Percentiles rank a stretch among this genome's conserved stretches.
Conservation (phyloP, 257 asterid species). For the Fraxinus excelsior region DNA sequence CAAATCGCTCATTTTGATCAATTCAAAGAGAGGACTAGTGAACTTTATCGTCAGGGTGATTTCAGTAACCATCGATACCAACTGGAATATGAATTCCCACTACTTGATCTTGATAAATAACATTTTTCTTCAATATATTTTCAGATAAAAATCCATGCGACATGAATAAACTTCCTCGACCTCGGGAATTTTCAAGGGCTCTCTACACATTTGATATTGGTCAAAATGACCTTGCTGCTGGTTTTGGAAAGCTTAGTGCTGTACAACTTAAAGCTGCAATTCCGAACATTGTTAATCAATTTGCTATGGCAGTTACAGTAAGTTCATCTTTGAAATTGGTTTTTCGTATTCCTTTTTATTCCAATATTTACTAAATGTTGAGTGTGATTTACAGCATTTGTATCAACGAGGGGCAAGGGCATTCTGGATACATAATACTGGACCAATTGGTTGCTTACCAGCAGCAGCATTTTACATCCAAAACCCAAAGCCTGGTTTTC, state of each 20-base stretch:
- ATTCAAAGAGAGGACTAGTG: slow-evolving; percentile 40
- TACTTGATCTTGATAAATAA: not conserved
- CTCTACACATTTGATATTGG: slow-evolving; percentile 59
- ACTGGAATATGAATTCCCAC: not conserved
- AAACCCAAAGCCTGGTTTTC: slow-evolving; percentile 28
- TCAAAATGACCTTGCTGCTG: slow-evolving; percentile 44
- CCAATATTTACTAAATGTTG: not conserved
- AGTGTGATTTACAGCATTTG: slow-evolving; percentile 30
- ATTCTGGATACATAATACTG: slow-evolving; percentile 59
- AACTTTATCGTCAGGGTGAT: slow-evolving; percentile 45
- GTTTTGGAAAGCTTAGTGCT: slow-evolving; percentile 31
- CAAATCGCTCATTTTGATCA: slow-evolving; percentile 42
- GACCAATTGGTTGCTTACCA: slow-evolving; percentile 61
- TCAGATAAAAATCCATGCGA: slow-evolving; percentile 31
- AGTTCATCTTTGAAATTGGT: slow-evolving; percentile 4
- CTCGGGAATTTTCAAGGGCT: slow-evolving; percentile 40
- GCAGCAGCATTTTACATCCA: slow-evolving; percentile 21
- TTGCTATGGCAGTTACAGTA: slow-evolving; percentile 40
- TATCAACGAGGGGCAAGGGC: slow-evolving; percentile 49
- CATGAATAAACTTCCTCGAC: slow-evolving; percentile 37
- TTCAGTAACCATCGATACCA: not conserved
- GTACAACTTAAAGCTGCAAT: slow-evolving; percentile 32
- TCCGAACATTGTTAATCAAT: slow-evolving; percentile 39
- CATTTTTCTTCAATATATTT: not conserved
- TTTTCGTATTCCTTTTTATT: not conserved